A percentile compares a stretch with the other conserved stretches of the same genome.
Conservation (phyloP, 2,329 filamentous ascomycete species). For the Samsoniella hepiali region DNA sequence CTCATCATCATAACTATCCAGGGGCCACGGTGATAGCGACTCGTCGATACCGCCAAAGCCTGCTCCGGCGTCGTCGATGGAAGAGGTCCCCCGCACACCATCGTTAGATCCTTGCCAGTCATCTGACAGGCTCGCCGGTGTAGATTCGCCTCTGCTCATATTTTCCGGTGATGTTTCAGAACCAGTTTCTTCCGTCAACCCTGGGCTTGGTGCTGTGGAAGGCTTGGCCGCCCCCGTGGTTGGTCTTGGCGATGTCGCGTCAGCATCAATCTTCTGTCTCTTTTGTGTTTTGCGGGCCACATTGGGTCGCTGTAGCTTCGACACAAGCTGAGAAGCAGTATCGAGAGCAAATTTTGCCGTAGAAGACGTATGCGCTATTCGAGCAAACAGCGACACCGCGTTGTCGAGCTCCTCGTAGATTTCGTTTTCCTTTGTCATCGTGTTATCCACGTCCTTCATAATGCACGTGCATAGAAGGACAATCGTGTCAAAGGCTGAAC, state of each 20-base stretch:
- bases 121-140: slow-evolving; percentile 9
- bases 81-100: not conserved
- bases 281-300: not conserved
- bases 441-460: slow-evolving; percentile 43
- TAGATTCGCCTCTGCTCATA: not conserved
- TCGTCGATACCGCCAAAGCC: slow-evolving; percentile 7
- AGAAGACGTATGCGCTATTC: not conserved
- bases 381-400: slow-evolving; percentile 9
- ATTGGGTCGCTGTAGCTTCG: not conserved
- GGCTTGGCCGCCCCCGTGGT: not conserved
- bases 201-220: not conserved
- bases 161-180: slow-evolving; percentile 12
- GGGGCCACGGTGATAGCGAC: slow-evolving; percentile 12
- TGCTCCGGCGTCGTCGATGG: not conserved
- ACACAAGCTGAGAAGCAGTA: not conserved
- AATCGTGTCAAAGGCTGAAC: slow-evolving; percentile 49
- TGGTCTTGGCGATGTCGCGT: not conserved
- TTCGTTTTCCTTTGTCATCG: slow-evolving; percentile 31
- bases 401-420: slow-evolving; percentile 9
- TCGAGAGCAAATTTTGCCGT: slow-evolving; percentile 1
- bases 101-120: slow-evolving; percentile 12
- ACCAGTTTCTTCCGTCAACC: not conserved
- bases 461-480: slow-evolving; percentile 50
- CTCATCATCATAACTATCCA: not conserved
- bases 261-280: not conserved